These are phyloP conservation scores for Eimeria acervulina DNA, from an alignment of 169 alveolate genomes.

Conservation along the genomic window DNA sequence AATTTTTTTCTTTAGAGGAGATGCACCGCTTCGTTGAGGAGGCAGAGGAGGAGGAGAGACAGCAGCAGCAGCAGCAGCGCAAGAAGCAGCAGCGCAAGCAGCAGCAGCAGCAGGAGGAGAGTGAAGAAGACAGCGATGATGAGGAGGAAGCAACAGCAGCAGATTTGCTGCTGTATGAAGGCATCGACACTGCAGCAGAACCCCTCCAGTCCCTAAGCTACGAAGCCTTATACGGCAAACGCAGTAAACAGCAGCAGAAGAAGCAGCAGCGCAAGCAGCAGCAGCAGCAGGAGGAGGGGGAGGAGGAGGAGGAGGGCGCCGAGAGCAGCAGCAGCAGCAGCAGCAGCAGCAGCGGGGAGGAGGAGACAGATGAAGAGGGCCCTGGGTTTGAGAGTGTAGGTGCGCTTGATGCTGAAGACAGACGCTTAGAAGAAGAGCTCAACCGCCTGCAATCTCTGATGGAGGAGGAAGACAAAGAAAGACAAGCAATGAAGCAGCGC, in stretches of 20 bases:
- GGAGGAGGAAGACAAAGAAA: slow-evolving; percentile 20
- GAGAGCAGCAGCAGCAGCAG: too few species aligned
- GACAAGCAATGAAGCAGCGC: not conserved
- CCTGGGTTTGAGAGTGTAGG: not conserved
- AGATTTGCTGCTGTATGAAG: slow-evolving; percentile 63
- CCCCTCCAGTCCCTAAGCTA: not conserved
- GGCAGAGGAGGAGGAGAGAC: slow-evolving; percentile 25
- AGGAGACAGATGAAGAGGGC: not conserved
- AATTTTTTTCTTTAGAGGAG: slow-evolving; percentile 37
- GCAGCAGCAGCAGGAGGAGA: slow-evolving; percentile 3
- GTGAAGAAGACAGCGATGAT: slow-evolving; percentile 57
- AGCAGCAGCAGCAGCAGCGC: slow-evolving; percentile 23
- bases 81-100: not conserved
- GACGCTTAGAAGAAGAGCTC: slow-evolving; percentile 42
- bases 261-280: not conserved
- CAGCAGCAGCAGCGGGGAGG: too few species aligned
- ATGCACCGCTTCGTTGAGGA: slow-evolving; percentile 54
- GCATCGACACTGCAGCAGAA: not conserved
- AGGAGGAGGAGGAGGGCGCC: slow-evolving; percentile 15
- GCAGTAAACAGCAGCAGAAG: not conserved
- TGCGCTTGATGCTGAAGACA: slow-evolving; percentile 62
- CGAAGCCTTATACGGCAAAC: not conserved
- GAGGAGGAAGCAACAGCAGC: slow-evolving; percentile 55
- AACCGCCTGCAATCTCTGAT: slow-evolving; percentile 32
- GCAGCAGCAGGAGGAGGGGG: slow-evolving; percentile 11